Base-by-base conservation (phyloP, 2,329 filamentous ascomycete genomes). In the Alternaria burnsii region DNA sequence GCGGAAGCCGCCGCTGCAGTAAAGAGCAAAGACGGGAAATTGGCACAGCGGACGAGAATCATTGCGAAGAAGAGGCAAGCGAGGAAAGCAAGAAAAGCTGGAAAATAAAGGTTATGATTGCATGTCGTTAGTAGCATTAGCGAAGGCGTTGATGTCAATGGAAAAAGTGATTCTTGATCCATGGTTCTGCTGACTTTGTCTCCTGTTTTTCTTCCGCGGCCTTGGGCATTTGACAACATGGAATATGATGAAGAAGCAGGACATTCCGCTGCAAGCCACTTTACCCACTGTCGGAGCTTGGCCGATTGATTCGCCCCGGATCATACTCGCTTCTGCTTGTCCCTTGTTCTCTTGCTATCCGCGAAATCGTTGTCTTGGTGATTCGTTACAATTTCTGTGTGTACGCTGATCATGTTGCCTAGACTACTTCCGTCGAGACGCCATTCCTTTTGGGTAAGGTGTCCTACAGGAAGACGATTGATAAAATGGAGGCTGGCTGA, bases 41-140 rank as follows among this genome's bases (percentile, higher is more conserved):
- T 87, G 55, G 86, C 86, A 26, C 87, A 86, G 75, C 81, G 87
- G 64, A 91, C 93, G 72, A 89, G 89, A 73, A 91, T 97, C 73
- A 96, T 97, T 78, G 89, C 88, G 50, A 89, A 92, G 78, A 97
- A 97, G 83, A 86, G 93, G 64, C 87, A 91, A 82, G 86, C 90
- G 83, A 87, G 93, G 55, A 83, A 82, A 66, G 74, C 78, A 77
- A 84, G 87, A 75, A 85, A 87, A 78, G 81, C 85, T 71, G 83
- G 85, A 67, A 87, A 86, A 79, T 83, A 83, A 14, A 70, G 53
- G 57, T 30, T 38, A 20, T 32, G 12, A 30, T 43, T 14, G 59
- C 59, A 46, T 5, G 8, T 47, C n/a, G 22, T 46, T 55, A 20
- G 26, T 58, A 54, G 64, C 59, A 64, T 67, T 52, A 65, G 61